Evolutionary conservation across 1,139 yeast genomes (phyloP).

Genomic region (Saccharomyces hybrid): DNA sequence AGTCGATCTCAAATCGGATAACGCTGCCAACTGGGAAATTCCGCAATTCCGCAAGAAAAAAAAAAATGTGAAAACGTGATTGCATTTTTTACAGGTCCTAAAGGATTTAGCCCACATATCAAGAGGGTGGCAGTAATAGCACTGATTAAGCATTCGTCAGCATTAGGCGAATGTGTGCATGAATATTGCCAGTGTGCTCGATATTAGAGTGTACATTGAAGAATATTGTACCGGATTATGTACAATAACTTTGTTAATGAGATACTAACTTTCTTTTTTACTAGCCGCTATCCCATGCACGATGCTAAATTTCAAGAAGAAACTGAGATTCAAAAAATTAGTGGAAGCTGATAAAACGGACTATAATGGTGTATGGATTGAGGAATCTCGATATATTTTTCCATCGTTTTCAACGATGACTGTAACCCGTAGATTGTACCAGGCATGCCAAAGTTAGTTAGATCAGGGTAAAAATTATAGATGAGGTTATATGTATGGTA

Average conservation of each 20-base stretch:
- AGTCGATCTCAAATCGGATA: conserved; percentile 1
- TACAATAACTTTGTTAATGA: neutral
- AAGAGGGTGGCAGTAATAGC: neutral
- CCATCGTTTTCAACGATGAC: neutral
- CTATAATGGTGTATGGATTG: neutral
- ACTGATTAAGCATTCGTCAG: neutral
- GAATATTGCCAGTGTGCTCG: neutral
- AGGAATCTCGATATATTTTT: neutral
- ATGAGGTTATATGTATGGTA: neutral
- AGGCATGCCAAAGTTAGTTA: neutral
- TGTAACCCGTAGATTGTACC: neutral
- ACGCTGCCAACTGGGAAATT: conserved; percentile 1
- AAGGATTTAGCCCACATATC: neutral
- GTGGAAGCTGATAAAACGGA: neutral
- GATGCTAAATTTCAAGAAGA: neutral
- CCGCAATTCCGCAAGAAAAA: conserved; percentile 1
- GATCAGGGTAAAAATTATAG: neutral
- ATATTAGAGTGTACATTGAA: neutral
- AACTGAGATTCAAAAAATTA: neutral
- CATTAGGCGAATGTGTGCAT: neutral
- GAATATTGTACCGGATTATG: neutral
- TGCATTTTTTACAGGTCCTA: neutral
- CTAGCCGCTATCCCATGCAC: neutral
- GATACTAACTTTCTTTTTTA: neutral
- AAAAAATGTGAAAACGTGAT: neutral